Evolutionary conservation across 1,139 yeast genomes (phyloP).

Genomic region (Pichia sp.): DNA sequence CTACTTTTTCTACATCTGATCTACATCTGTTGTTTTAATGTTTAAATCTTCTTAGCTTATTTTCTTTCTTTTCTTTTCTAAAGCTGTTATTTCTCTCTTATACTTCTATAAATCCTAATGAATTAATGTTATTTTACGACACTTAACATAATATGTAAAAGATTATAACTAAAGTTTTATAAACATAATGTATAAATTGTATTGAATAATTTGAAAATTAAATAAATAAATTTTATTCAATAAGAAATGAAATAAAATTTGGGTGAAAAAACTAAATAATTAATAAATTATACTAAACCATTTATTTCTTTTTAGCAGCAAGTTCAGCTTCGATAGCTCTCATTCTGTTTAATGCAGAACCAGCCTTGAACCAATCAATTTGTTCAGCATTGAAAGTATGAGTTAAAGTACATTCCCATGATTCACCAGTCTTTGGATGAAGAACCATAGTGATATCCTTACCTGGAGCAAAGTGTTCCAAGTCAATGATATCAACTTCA

Average conservation of each 20-base stretch:
- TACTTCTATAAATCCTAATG: no score
- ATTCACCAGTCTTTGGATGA: conserved; percentile 81
- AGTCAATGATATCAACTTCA: conserved; percentile 80
- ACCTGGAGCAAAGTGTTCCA: conserved; percentile 89
- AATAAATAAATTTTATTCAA: conserved; percentile 9
- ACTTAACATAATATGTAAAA: no score
- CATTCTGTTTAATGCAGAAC: conserved; percentile 99
- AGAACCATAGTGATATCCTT: conserved; percentile 84
- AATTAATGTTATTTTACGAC: no score
- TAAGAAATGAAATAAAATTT: no score
- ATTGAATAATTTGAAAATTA: conserved; percentile 9
- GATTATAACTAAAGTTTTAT: no score
- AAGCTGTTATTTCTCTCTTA: no score
- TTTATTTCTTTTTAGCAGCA: no score
- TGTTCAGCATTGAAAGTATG: conserved; percentile 97
- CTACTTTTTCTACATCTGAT: conserved; percentile 22
- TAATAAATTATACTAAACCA: conserved; percentile 3
- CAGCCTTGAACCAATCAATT: conserved; percentile 98
- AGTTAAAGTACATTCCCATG: conserved; percentile 87
- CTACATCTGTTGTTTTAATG: no score
- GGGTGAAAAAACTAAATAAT: conserved; percentile 1
- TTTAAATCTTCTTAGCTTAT: no score
- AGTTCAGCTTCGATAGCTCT: conserved; percentile 39
- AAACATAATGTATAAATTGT: no score
- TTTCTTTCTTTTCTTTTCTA: no score